Evolutionary conservation across 768 basidiomycete species (phyloP), one percentile per base, ranked within the genome.

Genomic region (Termitomyces sp.): DNA sequence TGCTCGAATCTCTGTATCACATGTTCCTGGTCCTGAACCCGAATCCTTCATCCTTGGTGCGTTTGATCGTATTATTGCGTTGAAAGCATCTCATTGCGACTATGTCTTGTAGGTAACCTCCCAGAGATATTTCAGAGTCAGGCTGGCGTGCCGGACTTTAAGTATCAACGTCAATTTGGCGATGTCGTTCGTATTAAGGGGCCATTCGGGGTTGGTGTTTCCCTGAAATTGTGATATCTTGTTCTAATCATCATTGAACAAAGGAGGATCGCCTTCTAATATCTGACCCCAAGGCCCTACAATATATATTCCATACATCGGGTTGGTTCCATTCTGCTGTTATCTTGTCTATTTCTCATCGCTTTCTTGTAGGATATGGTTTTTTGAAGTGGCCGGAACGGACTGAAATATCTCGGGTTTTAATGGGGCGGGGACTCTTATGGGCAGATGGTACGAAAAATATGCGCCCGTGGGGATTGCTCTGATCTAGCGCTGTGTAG

Each of bases 251-350:
- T 28, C 35, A 46, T 59, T 32, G 35, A 6, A 43, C 44, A 50
- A 63, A 84, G 82, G 77, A 81, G 61, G 79, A 83, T 63, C 76
- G 79, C 20, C 68, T 85, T 35, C 67, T 80, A 49, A 74, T 83
- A 54, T 77, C 80, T 30, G 83, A 85, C 58, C 82, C 80, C 1
- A 82, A 82, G 65, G 81, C 82, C 4, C 69, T 85, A n/a, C 80
- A 82, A 61, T 78, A 83, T 61, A 79, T 83, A 28, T 76, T 78
- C 53, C 80, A 83, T 56, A 80, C 81, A 20, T 78, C 78, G 16
- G 77, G 77, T 71, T 40, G n/a, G 64, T 63, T 35, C 54, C 9
- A 10, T 24, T 16, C 22, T 22, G 18, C 44, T 35, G 10, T 24
- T 24, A 36, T 36, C 35, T 24, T 36, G 14, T 24, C 18, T 18